These are phyloP conservation scores for Amaranthus hypochondriacus DNA, from an alignment of 148 eudicot species.

Conservation along the genomic window DNA sequence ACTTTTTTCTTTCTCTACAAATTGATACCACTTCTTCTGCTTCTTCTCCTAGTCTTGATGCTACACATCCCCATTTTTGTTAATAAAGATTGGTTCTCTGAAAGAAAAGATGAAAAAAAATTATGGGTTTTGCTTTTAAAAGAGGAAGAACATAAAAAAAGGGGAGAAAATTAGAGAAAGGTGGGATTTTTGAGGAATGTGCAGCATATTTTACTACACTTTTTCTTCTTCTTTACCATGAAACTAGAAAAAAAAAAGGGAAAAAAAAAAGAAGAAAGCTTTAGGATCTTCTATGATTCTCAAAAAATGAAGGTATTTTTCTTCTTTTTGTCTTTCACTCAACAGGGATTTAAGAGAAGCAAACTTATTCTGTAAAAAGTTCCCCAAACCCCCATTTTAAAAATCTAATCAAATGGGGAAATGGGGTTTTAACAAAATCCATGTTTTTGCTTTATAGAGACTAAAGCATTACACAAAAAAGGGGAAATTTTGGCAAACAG, in stretches of 20 bases:
- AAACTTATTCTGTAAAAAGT: slow-evolving; percentile 18
- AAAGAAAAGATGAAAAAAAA: background rate
- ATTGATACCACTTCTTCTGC: slow-evolving; percentile 84
- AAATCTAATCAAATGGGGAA: slow-evolving; percentile 7
- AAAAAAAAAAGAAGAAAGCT: slow-evolving; percentile 22
- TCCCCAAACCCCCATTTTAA: slow-evolving; percentile 28
- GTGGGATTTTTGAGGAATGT: slow-evolving; percentile 24
- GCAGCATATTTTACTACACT: background rate
- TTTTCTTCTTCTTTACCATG: slow-evolving; percentile 29
- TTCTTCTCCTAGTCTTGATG: slow-evolving; percentile 64
- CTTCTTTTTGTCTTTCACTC: background rate
- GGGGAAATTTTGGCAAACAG: background rate
- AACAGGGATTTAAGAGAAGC: slow-evolving; percentile 27
- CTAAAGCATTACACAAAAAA: slow-evolving; percentile 2
- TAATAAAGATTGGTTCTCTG: background rate
- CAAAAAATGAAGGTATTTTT: slow-evolving; percentile 22
- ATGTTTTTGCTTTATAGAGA: background rate
- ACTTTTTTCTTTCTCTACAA: slow-evolving; percentile 74
- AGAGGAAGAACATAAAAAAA: slow-evolving; percentile 8
- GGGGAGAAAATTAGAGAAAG: slow-evolving; percentile 14
- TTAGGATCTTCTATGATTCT: slow-evolving; percentile 20
- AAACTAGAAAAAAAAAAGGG: background rate
- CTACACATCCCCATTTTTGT: slow-evolving; percentile 81
- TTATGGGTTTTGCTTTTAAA: slow-evolving; percentile 20
- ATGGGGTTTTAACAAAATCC: slow-evolving; percentile 2